A percentile compares a stretch with the other conserved stretches of the same genome.
phyloP scores from a whole-genome alignment of 768 basidiomycete genomes.

The Xerocomellus amylosporus region DNA sequence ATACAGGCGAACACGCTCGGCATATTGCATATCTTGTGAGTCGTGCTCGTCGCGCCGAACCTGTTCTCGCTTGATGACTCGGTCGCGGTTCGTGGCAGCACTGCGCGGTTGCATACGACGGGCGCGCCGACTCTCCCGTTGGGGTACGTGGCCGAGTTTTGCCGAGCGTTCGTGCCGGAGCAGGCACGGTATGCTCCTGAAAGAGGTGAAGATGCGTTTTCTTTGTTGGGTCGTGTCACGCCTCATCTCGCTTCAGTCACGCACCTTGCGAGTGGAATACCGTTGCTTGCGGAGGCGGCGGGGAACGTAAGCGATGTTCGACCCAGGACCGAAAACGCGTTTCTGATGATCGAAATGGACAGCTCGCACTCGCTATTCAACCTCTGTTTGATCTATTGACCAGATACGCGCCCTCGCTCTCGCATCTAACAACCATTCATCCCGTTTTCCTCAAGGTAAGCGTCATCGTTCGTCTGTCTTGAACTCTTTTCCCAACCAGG shows the following conservation, averaged over 20 bases:
- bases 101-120: slow-evolving; percentile 50
- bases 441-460: slow-evolving; percentile 62
- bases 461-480: not conserved
- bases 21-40: slow-evolving; percentile 72
- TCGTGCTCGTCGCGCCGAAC: not conserved
- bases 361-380: slow-evolving; percentile 48
- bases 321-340: not conserved
- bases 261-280: slow-evolving; percentile 61
- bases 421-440: slow-evolving; percentile 70
- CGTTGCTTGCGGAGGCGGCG: slow-evolving; percentile 43
- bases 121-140: slow-evolving; percentile 41
- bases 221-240: not conserved
- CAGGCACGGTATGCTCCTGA: slow-evolving; percentile 69
- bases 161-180: slow-evolving; percentile 55
- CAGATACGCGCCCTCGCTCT: slow-evolving; percentile 56
- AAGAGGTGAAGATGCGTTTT: slow-evolving; percentile 43
- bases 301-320: slow-evolving; percentile 49
- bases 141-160: slow-evolving; percentile 53
- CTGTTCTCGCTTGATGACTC: not conserved
- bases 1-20: slow-evolving; percentile 58
- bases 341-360: slow-evolving; percentile 22
- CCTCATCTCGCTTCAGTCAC: slow-evolving; percentile 47
- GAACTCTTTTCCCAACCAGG: not conserved
- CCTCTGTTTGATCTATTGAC: slow-evolving; percentile 59
- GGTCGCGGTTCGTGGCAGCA: slow-evolving; percentile 35